Conservation (phyloP, 495 filamentous ascomycete species). For the Stereocaulon alpinum region DNA sequence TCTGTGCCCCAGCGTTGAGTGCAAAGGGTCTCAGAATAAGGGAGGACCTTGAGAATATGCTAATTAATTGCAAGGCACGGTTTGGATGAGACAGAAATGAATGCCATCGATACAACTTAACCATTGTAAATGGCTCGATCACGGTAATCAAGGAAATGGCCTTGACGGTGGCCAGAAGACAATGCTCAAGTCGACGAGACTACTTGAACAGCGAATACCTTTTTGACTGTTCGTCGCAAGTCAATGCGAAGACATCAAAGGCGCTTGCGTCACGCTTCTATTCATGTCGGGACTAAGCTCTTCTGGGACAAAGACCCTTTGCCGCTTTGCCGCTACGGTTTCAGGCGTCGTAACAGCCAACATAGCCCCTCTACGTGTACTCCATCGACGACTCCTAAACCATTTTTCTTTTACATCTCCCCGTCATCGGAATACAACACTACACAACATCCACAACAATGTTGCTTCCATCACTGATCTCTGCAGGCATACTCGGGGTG, state of each 20-base stretch:
- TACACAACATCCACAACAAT: constrained; percentile 24
- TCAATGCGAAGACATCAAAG: not conserved
- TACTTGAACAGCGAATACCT: too few species aligned
- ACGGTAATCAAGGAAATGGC: too few species aligned
- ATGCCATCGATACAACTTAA: too few species aligned
- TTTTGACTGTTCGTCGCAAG: not conserved
- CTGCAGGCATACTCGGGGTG: constrained; percentile 35
- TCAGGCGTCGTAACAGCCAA: not conserved
- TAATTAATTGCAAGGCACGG: too few species aligned
- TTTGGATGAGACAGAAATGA: too few species aligned
- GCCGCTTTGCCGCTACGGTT: constrained; percentile 2
- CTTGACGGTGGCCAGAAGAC: too few species aligned
- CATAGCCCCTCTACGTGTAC: not conserved
- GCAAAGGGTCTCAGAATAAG: too few species aligned
- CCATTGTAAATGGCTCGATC: too few species aligned
- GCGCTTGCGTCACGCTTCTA: not conserved
- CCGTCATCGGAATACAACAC: not conserved
- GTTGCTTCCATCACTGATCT: constrained; percentile 34
- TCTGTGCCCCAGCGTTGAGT: too few species aligned
- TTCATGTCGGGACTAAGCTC: not conserved
- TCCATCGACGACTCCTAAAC: not conserved
- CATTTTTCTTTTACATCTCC: not conserved
- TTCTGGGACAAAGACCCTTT: not conserved
- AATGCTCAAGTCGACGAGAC: too few species aligned
- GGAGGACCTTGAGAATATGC: too few species aligned